Base-by-base conservation (phyloP, 495 filamentous ascomycete species). In the Penicillium subrubescens region DNA sequence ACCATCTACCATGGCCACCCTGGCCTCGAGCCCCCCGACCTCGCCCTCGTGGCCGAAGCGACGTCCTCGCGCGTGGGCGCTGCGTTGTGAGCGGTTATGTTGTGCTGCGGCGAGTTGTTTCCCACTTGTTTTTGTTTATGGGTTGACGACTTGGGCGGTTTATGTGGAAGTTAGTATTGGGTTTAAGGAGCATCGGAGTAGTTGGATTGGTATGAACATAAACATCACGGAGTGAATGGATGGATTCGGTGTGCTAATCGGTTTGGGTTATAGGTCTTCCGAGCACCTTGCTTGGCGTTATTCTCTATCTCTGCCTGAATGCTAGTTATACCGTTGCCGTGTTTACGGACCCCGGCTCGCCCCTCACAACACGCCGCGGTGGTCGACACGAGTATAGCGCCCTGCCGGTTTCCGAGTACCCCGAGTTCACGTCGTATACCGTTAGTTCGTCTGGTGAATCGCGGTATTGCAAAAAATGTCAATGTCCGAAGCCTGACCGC, bases 391-490 rank as follows among this genome's bases (percentile, higher is more conserved):
- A 84, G 37, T 92, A 91, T 72, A 85, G 81, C 63, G 82, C 85
- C 39, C 80, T 92, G 12, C 89, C 90, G 1, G 86, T 88, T 14
- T 79, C 84, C 54, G 87, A 90, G 83, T 72, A 80, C 60, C 67
- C 84, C 25, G 76, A 78, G 50, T 86, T 88, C 67, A 90, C 88
- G 11, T 89, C 91, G 27, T 83, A 91, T 71, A 97, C 93, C 1
- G 96, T 97, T 71, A 98, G 92, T 78, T 91, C 92, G 51, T 91
- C 89, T 37, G 95, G 95, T 60, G 88, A 89, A 65, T 76, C 88
- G 34, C 88, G 95, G 37, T 98, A 89, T 79, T 99, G 95, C 82
- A 98, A 98, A 81, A 99, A 99, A 79, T 99, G 95, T 77, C 89
- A 94, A 77, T 88, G 87, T 34, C 86, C 88, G 57, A 99, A 99